Evolutionary conservation across 495 filamentous ascomycete species (phyloP).

Genomic region (Penicillium robsamsonii): DNA sequence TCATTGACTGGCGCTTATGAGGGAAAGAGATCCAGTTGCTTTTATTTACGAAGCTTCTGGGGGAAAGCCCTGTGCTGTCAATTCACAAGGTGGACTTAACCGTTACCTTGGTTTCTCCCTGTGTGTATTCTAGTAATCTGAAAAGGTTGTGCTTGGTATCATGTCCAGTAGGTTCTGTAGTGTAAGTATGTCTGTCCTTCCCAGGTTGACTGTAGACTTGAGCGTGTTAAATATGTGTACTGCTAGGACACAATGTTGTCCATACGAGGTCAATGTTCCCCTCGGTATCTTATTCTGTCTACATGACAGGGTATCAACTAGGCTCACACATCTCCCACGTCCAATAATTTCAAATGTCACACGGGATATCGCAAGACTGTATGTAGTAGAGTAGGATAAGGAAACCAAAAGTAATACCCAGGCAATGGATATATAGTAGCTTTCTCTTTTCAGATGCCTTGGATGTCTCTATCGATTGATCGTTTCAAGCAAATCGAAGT

Average conservation of each 20-base stretch:
- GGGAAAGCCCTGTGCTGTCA: constrained; percentile 94
- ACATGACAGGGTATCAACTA: not conserved
- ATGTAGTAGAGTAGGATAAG: too few species aligned
- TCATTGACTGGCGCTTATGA: constrained; percentile 80
- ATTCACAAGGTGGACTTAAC: constrained; percentile 61
- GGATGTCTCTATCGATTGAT: too few species aligned
- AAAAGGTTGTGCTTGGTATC: constrained; percentile 40
- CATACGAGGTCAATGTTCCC: not conserved
- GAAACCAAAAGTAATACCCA: too few species aligned
- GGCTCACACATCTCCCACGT: too few species aligned
- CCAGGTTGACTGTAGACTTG: not conserved
- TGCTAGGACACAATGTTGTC: not conserved
- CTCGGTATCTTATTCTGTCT: not conserved
- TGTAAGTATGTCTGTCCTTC: not conserved
- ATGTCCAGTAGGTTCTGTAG: constrained; percentile 9
- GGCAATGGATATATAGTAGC: too few species aligned
- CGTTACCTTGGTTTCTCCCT: constrained; percentile 57
- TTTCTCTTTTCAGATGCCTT: too few species aligned
- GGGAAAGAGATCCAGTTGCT: constrained; percentile 87
- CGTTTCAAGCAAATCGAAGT: too few species aligned
- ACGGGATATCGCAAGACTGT: too few species aligned
- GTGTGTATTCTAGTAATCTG: constrained; percentile 45
- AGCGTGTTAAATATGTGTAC: not conserved
- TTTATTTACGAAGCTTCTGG: constrained; percentile 48
- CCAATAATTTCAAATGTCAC: too few species aligned